Conservation (phyloP, 805 yeast species). For the Myxozyma neotropica region DNA sequence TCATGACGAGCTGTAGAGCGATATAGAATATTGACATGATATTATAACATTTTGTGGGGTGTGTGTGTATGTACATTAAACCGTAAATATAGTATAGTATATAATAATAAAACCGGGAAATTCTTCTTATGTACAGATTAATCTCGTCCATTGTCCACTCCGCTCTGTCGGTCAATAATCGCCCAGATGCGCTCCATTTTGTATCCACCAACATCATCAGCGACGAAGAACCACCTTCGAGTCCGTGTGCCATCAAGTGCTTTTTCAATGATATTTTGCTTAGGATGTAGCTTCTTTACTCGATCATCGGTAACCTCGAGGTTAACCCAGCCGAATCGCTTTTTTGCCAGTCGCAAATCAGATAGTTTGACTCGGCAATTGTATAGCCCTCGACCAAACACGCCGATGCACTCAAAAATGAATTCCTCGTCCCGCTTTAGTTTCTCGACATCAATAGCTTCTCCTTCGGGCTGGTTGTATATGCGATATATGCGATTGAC, state of each 20-base stretch:
- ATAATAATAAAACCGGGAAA: too few relatives aligned
- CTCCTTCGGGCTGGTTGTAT: conserved; percentile 50
- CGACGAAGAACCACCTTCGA: conserved; percentile 54
- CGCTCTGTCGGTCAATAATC: conserved; percentile 68
- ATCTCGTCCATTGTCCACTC: conserved; percentile 65
- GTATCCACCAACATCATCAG: conserved; percentile 77
- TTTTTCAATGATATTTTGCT: conserved; percentile 12
- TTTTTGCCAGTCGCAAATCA: conserved; percentile 47
- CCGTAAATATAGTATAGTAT: too few relatives aligned
- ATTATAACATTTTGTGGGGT: too few relatives aligned
- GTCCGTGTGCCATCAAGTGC: conserved; percentile 34
- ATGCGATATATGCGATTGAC: conserved; percentile 73
- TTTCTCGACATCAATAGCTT: conserved; percentile 65
- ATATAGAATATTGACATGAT: too few relatives aligned
- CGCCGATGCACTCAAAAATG: conserved; percentile 65
- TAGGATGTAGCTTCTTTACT: conserved; percentile 34
- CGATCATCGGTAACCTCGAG: conserved; percentile 45
- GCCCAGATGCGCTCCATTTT: conserved; percentile 87
- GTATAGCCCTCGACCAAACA: conserved; percentile 66
- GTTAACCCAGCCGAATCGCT: conserved; percentile 54
- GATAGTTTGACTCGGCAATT: conserved; percentile 61
- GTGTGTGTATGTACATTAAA: too few relatives aligned
- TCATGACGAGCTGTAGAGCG: conserved; percentile 31
- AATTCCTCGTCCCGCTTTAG: conserved; percentile 64
- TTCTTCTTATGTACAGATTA: background rate